A percentile compares a stretch with the other conserved stretches of the same genome.
Conservation (phyloP, 176 grass and related monocot genomes). For the Eremochloa ophiuroides region DNA sequence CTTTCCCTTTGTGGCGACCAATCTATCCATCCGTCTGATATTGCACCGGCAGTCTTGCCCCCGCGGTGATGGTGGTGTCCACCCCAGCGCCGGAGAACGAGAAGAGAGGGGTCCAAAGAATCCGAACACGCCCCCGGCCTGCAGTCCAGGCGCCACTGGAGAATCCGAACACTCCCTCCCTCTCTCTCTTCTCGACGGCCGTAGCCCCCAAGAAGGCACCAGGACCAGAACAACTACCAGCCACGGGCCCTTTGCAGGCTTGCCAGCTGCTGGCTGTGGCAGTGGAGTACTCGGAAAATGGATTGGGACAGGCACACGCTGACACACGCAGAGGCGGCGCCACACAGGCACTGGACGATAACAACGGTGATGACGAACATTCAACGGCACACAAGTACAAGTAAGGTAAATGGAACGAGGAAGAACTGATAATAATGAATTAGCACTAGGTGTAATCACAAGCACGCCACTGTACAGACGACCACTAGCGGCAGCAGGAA, state of each 20-base stretch:
- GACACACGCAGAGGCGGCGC: not conserved
- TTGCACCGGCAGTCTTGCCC: too few species aligned
- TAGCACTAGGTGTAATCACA: not conserved
- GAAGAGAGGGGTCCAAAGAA: conserved; percentile 8
- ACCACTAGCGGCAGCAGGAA: not conserved
- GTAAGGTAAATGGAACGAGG: too few species aligned
- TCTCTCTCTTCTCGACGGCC: not conserved
- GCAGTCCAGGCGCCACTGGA: too few species aligned
- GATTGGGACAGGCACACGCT: not conserved
- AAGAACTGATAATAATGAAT: not conserved
- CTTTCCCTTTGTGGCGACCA: not conserved
- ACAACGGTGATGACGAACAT: not conserved
- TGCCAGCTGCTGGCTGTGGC: not conserved
- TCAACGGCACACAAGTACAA: not conserved
- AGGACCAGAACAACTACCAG: not conserved
- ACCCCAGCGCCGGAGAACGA: not conserved
- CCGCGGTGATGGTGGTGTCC: not conserved
- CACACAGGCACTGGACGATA: not conserved
- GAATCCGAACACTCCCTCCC: too few species aligned
- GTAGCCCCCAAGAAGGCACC: conserved; percentile 25
- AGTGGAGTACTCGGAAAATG: not conserved
- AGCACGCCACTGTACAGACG: not conserved
- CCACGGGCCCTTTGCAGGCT: not conserved
- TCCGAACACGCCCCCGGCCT: conserved; percentile 9
- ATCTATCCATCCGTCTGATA: not conserved